Evolutionary conservation across 2,329 filamentous ascomycete species (phyloP).

Genomic region (Bipolaris victoriae): DNA sequence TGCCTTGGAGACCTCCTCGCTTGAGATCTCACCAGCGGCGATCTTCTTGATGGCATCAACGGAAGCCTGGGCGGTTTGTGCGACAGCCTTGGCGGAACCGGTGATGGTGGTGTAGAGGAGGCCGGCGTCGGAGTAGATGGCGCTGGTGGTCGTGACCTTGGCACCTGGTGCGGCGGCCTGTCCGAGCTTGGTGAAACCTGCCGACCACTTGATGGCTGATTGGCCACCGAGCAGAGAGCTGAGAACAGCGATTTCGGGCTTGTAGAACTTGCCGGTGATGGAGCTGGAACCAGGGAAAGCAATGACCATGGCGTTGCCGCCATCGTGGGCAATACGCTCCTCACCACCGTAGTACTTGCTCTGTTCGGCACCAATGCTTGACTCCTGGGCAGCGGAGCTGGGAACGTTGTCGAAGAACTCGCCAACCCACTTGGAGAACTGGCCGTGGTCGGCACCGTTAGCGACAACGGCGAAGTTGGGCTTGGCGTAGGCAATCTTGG

Average conservation of each 20-base stretch:
- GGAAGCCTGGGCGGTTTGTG: constrained; percentile 74
- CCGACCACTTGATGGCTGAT: constrained; percentile 92
- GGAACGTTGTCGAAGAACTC: constrained; percentile 85
- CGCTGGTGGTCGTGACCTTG: constrained; percentile 74
- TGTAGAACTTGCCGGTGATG: constrained; percentile 73
- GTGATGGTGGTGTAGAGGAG: constrained; percentile 83
- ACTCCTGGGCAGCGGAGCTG: constrained; percentile 52
- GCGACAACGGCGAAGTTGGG: constrained; percentile 89
- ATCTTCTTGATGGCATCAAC: constrained; percentile 84
- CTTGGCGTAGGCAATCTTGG: constrained; percentile 82
- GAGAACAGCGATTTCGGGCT: constrained; percentile 88
- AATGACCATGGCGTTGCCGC: constrained; percentile 83
- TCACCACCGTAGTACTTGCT: constrained; percentile 95
- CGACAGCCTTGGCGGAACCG: constrained; percentile 75
- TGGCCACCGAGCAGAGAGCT: constrained; percentile 87
- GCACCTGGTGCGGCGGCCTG: constrained; percentile 74
- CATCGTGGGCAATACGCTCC: constrained; percentile 79
- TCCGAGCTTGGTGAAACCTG: constrained; percentile 88
- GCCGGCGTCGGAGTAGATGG: constrained; percentile 91
- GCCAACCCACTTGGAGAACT: constrained; percentile 86
- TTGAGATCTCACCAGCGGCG: constrained; percentile 73
- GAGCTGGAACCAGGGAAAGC: constrained; percentile 91
- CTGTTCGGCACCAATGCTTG: constrained; percentile 63
- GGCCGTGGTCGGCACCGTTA: constrained; percentile 78
- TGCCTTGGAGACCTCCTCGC: constrained; percentile 90